These are phyloP conservation scores for Picea sitchensis DNA, from an alignment of 75 land plant species.

Conservation along the genomic window DNA sequence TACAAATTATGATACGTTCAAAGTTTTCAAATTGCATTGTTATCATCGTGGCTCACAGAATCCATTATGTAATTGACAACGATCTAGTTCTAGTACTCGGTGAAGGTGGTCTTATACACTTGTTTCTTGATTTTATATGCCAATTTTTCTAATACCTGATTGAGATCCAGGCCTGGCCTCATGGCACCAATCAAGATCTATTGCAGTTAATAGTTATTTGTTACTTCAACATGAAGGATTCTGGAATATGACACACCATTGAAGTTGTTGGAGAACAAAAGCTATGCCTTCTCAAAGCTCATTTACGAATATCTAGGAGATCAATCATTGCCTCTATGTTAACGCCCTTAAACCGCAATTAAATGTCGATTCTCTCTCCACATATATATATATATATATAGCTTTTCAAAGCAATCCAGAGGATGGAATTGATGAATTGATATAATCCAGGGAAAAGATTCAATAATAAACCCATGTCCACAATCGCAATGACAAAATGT, in stretches of 20 bases:
- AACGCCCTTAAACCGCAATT: too few relatives aligned
- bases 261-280: slow-evolving; percentile 41
- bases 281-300: slow-evolving; percentile 64
- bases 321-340: too few relatives aligned
- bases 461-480: too few relatives aligned
- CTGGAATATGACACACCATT: slow-evolving; percentile 58
- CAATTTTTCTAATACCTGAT: background rate
- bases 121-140: background rate
- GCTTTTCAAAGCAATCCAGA: too few relatives aligned
- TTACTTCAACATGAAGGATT: slow-evolving; percentile 43
- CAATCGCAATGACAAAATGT: too few relatives aligned
- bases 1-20: slow-evolving; percentile 54
- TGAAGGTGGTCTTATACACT: slow-evolving; percentile 22
- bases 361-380: too few relatives aligned
- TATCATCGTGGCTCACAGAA: slow-evolving; percentile 70
- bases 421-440: too few relatives aligned
- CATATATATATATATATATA: too few relatives aligned
- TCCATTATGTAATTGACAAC: slow-evolving; percentile 67
- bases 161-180: background rate
- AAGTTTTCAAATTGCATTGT: slow-evolving; percentile 63
- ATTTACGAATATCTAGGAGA: too few relatives aligned
- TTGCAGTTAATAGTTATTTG: background rate
- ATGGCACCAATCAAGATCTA: background rate
- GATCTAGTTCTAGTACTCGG: slow-evolving; percentile 61
- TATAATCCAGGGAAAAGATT: too few relatives aligned